Evolutionary conservation across 1,139 yeast genomes (phyloP), one percentile per base, ranked within the genome.

Genomic region (Blastobotrys elegans): DNA sequence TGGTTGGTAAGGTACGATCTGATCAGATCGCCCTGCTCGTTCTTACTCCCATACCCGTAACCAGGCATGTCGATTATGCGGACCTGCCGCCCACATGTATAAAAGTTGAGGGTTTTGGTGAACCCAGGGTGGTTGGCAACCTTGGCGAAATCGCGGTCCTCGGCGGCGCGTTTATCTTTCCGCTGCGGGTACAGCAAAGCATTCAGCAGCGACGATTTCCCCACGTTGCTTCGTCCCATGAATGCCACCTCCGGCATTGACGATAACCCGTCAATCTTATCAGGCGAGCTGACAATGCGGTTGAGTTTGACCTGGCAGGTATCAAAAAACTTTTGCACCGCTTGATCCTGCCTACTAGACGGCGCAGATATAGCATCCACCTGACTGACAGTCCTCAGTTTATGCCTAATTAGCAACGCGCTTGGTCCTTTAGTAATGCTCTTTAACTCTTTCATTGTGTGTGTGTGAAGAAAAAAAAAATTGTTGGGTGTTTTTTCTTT

Each of bases 41-140:
- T 62, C 21, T 73, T 73, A 37, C 78, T 58, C 2, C 82, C 89
- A 56, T 71, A 76, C 2, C 97, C 97, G 61, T 88, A 88, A 0
- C 97, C 97, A 0, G 97, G 96, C 33, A 88, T 78, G 61, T 88
- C 97, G 1, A 88, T 76, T 6, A 88, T 59, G 50, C 88, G 69
- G 41, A 88, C 70, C 51, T 74, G 71, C 42, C 78, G 76, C 1
- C 84, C 84, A 17, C 87, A 67, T 49, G 80, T 83, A 65, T 74
- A 88, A 54, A 87, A 81, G 58, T 84, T 85, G 59, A 88, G 66
- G 3, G 92, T 81, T 57, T 82, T 80, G 1, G 97, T 88, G 59
- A 70, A 85, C 1, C 95, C 95, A 0, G 89, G 88, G 46, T 72
- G 70, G 47, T 68, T 73, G 3, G 84, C 81, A 2, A 77, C 79